Conservation (phyloP, 2,329 filamentous ascomycete genomes). For the Neonectria coccinea region DNA sequence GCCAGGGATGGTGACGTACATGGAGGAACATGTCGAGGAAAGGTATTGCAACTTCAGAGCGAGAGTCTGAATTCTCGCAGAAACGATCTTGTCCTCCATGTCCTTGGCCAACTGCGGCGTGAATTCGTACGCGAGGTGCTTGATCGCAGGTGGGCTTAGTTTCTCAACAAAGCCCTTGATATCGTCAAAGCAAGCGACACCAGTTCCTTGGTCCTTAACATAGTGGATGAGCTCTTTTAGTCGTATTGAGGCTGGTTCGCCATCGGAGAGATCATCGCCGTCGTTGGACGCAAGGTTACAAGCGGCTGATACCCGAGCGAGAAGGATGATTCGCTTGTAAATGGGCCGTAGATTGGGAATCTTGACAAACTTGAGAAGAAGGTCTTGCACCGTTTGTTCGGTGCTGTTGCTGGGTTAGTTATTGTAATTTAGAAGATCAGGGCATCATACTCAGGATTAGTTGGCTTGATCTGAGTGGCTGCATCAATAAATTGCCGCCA, state of each 20-base stretch:
- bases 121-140: slow-evolving; percentile 54
- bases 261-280: slow-evolving; percentile 45
- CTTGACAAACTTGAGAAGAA: slow-evolving; percentile 49
- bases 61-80: slow-evolving; percentile 50
- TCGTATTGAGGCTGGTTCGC: slow-evolving; percentile 47
- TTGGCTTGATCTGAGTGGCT: slow-evolving; percentile 49
- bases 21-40: slow-evolving; percentile 53
- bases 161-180: slow-evolving; percentile 58
- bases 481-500: slow-evolving; percentile 57
- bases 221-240: slow-evolving; percentile 52
- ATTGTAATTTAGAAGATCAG: neutral
- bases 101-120: slow-evolving; percentile 49
- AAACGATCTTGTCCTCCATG: slow-evolving; percentile 36
- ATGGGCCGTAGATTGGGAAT: slow-evolving; percentile 51
- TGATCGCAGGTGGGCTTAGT: slow-evolving; percentile 56
- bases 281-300: slow-evolving; percentile 51
- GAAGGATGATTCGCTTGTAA: slow-evolving; percentile 54
- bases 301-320: slow-evolving; percentile 54
- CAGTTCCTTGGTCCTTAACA: slow-evolving; percentile 51
- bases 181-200: slow-evolving; percentile 60
- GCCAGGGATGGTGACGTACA: slow-evolving; percentile 37
- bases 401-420: slow-evolving; percentile 42
- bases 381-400: slow-evolving; percentile 41
- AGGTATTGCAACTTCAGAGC: slow-evolving; percentile 60
- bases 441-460: slow-evolving; percentile 49